A percentile compares a stretch with the other conserved stretches of the same genome.
Evolutionary conservation across 2,329 filamentous ascomycete species (phyloP).

Genomic region (Microcyclospora tardicrescens): DNA sequence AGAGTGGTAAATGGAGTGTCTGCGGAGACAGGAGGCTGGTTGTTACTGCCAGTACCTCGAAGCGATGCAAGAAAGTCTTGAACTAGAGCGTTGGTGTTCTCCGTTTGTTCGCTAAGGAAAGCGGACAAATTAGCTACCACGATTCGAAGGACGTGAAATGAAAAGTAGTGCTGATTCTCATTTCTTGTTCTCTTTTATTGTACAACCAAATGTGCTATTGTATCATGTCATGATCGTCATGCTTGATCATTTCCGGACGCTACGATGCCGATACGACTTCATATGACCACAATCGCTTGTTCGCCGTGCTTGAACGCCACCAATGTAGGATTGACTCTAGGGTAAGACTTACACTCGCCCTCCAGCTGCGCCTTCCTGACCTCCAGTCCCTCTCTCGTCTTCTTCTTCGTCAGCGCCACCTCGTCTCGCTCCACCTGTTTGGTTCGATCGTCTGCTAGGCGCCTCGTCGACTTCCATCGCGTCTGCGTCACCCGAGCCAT

Average conservation of each 20-base stretch:
- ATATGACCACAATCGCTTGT: not conserved
- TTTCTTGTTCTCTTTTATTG: too few relatives aligned
- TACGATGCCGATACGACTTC: too few relatives aligned
- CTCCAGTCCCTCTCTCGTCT: slow-evolving; percentile 74
- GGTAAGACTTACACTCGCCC: slow-evolving; percentile 89
- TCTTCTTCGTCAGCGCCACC: slow-evolving; percentile 83
- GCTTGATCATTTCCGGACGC: too few relatives aligned
- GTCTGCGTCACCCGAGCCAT: slow-evolving; percentile 39
- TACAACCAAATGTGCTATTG: too few relatives aligned
- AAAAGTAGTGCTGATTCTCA: too few relatives aligned
- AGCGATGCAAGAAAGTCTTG: slow-evolving; percentile 58
- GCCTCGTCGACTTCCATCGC: slow-evolving; percentile 56
- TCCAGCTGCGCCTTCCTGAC: slow-evolving; percentile 90
- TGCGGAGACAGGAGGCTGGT: too few relatives aligned
- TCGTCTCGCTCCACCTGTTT: slow-evolving; percentile 66
- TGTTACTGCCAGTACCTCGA: too few relatives aligned
- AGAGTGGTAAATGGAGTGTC: slow-evolving; percentile 64
- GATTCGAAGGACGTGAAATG: too few relatives aligned
- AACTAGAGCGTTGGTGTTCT: slow-evolving; percentile 55
- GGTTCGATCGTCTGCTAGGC: not conserved
- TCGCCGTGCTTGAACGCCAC: not conserved
- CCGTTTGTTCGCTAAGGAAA: too few relatives aligned
- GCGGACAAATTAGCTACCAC: too few relatives aligned
- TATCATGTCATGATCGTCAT: too few relatives aligned
- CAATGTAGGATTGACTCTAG: slow-evolving; percentile 1